Evolutionary conservation across 2,329 filamentous ascomycete genomes (phyloP), one percentile per base, ranked within the genome.

Genomic region (Diaporthe caulivora): DNA sequence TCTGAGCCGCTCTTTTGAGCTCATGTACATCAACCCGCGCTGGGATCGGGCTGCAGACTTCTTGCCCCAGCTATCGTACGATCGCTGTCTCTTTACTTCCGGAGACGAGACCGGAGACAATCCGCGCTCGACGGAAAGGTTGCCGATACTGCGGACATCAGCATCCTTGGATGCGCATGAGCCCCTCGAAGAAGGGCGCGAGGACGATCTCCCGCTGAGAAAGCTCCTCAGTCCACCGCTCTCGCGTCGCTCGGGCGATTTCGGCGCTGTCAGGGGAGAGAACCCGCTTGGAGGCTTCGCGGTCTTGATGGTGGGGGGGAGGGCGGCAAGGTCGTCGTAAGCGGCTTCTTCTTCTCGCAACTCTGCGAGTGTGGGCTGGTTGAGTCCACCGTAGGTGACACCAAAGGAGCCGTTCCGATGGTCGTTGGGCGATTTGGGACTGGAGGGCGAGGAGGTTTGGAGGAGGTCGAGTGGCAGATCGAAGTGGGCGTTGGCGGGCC

Each of bases 241-340:
- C 9, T 89, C 88, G 74, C 86, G 86, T 34, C 21, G 29, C 70
- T 83, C 83, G 26, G 87, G 85, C 37, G 85, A 90, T 75, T 87
- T 91, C 73, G 88, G 87, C 0, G 92, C 89, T n/a, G 92, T 95
- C 68, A 94, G 83, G 24, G 91, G 84, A 34, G 93, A 95, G 78
- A 92, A 90, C 70, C 93, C 94, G 67, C 93, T 94, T 0, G 94
- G 94, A 10, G 92, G 93, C 81, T 95, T 95, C 42, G 94, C 90
- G 42, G 95, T 97, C 76, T 93, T 92, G 78, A 97, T 89, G 71
- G 96, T 89, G 24, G 95, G 95, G 17, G 94, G 85, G 62, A 86
- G 85, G 29, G 91, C 90, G 40, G 91, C 87, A 57, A 92, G 83
- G 71, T 92, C 89, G 82, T 92, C 88, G 76, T 92, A 82, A 15